Conservation (phyloP, 2,329 filamentous ascomycete species). For the Graphiopsis chlorocephala region DNA sequence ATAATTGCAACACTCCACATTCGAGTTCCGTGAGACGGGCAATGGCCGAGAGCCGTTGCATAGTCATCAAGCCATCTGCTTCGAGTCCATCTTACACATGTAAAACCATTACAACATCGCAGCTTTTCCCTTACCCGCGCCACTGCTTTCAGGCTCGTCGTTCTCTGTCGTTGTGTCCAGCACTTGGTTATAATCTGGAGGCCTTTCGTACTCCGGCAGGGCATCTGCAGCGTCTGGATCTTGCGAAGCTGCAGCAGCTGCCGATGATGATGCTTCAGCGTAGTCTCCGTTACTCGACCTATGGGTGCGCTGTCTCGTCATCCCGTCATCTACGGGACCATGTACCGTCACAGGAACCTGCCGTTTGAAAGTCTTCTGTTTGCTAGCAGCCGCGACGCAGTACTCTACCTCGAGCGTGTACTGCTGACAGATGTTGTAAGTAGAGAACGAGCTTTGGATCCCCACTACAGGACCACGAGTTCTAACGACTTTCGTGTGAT, state of each 20-base stretch:
- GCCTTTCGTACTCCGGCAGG: slow-evolving; percentile 16
- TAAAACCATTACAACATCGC: background rate
- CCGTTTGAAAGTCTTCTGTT: background rate
- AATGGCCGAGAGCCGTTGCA: background rate
- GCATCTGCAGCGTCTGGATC: background rate
- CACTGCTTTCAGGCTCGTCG: background rate
- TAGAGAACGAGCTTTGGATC: slow-evolving; percentile 7
- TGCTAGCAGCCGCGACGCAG: slow-evolving; percentile 4
- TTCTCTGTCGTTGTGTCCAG: background rate
- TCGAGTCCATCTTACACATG: background rate
- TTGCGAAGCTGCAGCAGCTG: background rate
- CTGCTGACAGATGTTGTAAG: slow-evolving; percentile 16
- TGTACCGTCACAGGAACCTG: background rate
- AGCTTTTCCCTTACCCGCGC: background rate
- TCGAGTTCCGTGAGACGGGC: background rate
- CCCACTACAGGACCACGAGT: background rate
- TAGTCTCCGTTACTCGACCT: background rate
- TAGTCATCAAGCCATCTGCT: background rate
- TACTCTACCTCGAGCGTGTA: slow-evolving; percentile 12
- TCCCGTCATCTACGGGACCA: background rate
- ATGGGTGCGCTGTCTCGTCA: background rate
- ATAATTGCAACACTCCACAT: background rate
- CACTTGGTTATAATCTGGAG: slow-evolving; percentile 16
- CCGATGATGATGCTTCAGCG: slow-evolving; percentile 1
- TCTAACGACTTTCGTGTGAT: slow-evolving; percentile 5